These are phyloP conservation scores for Monosporozyma solicola DNA, from an alignment of 805 yeast genomes.

Conservation along the genomic window DNA sequence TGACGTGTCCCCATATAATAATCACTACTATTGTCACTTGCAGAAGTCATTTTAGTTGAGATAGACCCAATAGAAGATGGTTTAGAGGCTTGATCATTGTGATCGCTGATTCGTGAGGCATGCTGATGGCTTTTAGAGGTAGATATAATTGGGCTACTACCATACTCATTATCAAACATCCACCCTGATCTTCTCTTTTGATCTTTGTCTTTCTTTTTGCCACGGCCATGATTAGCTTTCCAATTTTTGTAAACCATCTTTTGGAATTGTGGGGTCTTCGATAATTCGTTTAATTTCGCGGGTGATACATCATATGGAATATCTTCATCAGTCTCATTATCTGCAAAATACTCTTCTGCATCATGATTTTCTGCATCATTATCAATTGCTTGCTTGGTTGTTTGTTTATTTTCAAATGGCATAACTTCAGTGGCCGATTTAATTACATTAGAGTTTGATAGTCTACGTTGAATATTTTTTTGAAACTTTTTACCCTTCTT, in stretches of 20 bases:
- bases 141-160: neutral
- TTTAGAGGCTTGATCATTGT: neutral
- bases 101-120: neutral
- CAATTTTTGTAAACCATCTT: conserved; percentile 30
- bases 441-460: neutral
- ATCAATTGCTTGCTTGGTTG: conserved; percentile 2
- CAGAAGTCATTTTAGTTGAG: neutral
- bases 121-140: neutral
- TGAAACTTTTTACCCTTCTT: conserved; percentile 16
- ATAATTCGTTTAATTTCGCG: conserved; percentile 14
- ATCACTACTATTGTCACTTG: conserved; percentile 10
- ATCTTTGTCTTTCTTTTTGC: neutral
- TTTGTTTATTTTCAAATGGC: neutral
- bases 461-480: conserved; percentile 12
- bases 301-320: conserved; percentile 11
- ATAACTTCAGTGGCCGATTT: neutral
- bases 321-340: conserved; percentile 22
- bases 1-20: conserved; percentile 6
- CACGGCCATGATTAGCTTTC: conserved; percentile 17
- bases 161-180: conserved; percentile 19
- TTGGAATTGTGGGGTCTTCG: conserved; percentile 43
- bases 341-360: conserved; percentile 20
- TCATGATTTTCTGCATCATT: conserved; percentile 1
- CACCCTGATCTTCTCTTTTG: conserved; percentile 16
- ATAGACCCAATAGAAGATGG: neutral